phyloP scores from a whole-genome alignment of 225 moss, liverwort and hornwort genomes.

The Pseudisothecium myosuroides region DNA sequence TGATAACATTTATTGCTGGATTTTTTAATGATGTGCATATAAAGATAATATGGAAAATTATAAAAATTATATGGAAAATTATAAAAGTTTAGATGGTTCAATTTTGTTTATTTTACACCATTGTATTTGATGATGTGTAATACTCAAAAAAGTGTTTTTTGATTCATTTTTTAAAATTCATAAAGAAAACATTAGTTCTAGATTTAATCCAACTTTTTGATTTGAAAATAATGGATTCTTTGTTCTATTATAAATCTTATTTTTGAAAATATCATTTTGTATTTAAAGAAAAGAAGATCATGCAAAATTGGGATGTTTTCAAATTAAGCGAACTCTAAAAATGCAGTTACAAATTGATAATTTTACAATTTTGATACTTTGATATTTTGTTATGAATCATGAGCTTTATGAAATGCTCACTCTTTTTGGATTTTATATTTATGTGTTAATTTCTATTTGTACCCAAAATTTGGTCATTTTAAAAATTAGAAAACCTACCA shows the following conservation, averaged over 20 bases:
- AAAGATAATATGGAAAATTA: no score
- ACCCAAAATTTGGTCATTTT: not conserved
- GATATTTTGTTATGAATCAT: not conserved
- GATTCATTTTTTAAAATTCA: not conserved
- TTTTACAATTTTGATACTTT: not conserved
- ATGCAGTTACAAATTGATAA: not conserved
- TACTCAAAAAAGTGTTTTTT: fast-evolving
- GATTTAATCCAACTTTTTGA: not conserved
- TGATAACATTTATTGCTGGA: not conserved
- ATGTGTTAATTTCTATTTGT: not conserved
- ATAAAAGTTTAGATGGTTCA: not conserved
- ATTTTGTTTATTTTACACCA: not conserved
- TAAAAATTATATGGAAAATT: no score
- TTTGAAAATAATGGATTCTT: not conserved
- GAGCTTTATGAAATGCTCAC: not conserved
- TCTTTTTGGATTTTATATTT: not conserved
- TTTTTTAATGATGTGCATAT: not conserved
- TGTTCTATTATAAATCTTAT: not conserved
- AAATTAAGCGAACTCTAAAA: not conserved
- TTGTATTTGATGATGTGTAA: no score
- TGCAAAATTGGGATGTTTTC: not conserved
- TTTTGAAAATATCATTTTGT: fast-evolving
- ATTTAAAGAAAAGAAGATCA: no score
- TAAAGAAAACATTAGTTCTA: not conserved
- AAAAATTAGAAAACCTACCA: fast-evolving